Evolutionary conservation across 2,329 filamentous ascomycete species (phyloP).

Genomic region (Epichloe typhina): DNA sequence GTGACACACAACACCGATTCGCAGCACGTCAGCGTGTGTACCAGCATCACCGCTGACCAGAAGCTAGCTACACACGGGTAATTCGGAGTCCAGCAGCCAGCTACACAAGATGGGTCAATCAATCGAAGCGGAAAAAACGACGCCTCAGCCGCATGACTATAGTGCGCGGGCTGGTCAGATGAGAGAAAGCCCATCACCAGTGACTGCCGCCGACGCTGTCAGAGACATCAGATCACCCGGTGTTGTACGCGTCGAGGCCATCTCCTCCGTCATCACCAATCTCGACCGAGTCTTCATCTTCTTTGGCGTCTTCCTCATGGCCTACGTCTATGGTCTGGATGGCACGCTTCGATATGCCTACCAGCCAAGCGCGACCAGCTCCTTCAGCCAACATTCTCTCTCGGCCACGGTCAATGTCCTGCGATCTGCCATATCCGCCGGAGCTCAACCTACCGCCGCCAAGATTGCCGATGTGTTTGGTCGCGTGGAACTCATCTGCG

Average conservation of each 20-base stretch:
- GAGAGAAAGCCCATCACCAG: background rate
- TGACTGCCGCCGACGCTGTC: conserved; percentile 13
- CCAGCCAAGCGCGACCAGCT: conserved; percentile 40
- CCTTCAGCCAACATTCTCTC: conserved; percentile 38
- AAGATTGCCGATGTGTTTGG: conserved; percentile 54
- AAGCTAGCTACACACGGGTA: too few relatives aligned
- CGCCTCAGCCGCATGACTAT: conserved; percentile 4
- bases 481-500: conserved; percentile 44
- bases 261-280: conserved; percentile 37
- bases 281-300: conserved; percentile 45
- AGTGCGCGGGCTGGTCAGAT: background rate
- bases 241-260: conserved; percentile 45
- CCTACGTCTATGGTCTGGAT: conserved; percentile 51
- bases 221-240: conserved; percentile 31
- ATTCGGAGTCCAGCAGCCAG: too few relatives aligned
- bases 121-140: background rate
- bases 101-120: background rate
- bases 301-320: conserved; percentile 46
- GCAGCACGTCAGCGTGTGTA: too few relatives aligned
- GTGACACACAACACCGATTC: too few relatives aligned
- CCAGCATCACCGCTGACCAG: too few relatives aligned
- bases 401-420: conserved; percentile 45
- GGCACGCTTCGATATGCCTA: conserved; percentile 41
- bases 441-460: conserved; percentile 45
- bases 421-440: conserved; percentile 44